phyloP scores from a whole-genome alignment of 2,329 filamentous ascomycete genomes.

The Cordyceps cateniannulata region DNA sequence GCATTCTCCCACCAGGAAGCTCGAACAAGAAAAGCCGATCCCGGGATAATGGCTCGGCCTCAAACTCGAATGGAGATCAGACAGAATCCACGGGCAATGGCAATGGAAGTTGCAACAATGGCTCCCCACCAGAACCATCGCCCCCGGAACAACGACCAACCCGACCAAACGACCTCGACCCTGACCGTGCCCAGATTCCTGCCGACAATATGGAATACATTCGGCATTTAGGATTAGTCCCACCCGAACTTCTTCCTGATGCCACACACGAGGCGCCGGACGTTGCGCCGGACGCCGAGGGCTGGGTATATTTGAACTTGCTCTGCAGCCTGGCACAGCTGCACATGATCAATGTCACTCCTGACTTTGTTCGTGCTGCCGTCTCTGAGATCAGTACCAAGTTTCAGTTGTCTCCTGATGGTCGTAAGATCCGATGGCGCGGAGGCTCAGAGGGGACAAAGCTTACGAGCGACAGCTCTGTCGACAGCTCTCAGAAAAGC shows the following conservation, averaged over 20 bases:
- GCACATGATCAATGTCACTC: slow-evolving; percentile 77
- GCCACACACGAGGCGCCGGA: slow-evolving; percentile 33
- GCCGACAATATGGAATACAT: slow-evolving; percentile 76
- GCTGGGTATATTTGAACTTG: slow-evolving; percentile 79
- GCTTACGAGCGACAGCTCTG: slow-evolving; percentile 58
- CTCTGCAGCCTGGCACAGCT: slow-evolving; percentile 77
- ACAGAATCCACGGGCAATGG: slow-evolving; percentile 36
- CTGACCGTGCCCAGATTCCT: slow-evolving; percentile 67
- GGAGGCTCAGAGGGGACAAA: slow-evolving; percentile 60
- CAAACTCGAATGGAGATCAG: slow-evolving; percentile 43
- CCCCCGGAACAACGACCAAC: slow-evolving; percentile 70
- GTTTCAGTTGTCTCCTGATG: slow-evolving; percentile 71
- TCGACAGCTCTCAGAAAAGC: slow-evolving; percentile 39
- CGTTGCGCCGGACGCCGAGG: slow-evolving; percentile 57
- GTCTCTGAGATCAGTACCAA: slow-evolving; percentile 64
- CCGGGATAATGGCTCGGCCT: slow-evolving; percentile 37
- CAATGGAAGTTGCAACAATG: slow-evolving; percentile 28
- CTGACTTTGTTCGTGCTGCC: slow-evolving; percentile 68
- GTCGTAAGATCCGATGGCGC: slow-evolving; percentile 73
- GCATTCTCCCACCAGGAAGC: slow-evolving; percentile 33
- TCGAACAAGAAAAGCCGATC: slow-evolving; percentile 34
- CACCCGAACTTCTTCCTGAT: slow-evolving; percentile 46
- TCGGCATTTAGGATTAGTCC: slow-evolving; percentile 62
- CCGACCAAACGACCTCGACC: slow-evolving; percentile 68
- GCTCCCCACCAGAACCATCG: slow-evolving; percentile 32